Conservation (phyloP, 352 stramenopile species). For the Globisporangium apiculatum region DNA sequence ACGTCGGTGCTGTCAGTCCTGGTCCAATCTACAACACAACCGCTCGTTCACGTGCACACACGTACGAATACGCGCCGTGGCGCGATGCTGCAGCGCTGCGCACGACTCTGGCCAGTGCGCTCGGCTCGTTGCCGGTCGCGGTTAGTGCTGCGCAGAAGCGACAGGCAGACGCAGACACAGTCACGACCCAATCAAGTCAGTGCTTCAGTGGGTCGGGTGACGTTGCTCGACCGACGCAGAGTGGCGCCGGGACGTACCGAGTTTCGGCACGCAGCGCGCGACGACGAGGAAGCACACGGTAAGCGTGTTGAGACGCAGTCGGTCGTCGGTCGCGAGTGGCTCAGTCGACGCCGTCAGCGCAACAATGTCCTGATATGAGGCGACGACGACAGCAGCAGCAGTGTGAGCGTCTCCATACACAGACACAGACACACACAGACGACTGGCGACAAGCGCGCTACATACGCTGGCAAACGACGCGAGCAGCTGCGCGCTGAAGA, state of each 20-base stretch:
- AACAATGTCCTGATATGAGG: conserved; percentile 37
- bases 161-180: background rate
- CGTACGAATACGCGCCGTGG: conserved; percentile 37
- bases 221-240: too few relatives aligned
- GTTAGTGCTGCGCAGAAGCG: conserved; percentile 2
- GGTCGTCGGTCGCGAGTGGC: conserved; percentile 17
- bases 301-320: conserved; percentile 32
- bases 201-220: background rate
- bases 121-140: conserved; percentile 9
- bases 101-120: conserved; percentile 25
- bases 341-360: conserved; percentile 21
- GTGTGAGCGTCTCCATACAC: too few relatives aligned
- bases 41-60: conserved; percentile 1
- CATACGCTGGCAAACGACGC: conserved; percentile 52
- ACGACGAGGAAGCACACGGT: conserved; percentile 55
- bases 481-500: conserved; percentile 60
- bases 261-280: conserved; percentile 30
- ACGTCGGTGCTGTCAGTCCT: background rate
- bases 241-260: conserved; percentile 23
- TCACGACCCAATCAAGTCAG: background rate
- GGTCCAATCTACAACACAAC: background rate
- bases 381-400: background rate
- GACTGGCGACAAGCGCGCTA: too few relatives aligned
- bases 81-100: conserved; percentile 18
- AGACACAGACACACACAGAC: too few relatives aligned